Conservation (phyloP, 176 grass and related monocot genomes). For the Carex cristatella region DNA sequence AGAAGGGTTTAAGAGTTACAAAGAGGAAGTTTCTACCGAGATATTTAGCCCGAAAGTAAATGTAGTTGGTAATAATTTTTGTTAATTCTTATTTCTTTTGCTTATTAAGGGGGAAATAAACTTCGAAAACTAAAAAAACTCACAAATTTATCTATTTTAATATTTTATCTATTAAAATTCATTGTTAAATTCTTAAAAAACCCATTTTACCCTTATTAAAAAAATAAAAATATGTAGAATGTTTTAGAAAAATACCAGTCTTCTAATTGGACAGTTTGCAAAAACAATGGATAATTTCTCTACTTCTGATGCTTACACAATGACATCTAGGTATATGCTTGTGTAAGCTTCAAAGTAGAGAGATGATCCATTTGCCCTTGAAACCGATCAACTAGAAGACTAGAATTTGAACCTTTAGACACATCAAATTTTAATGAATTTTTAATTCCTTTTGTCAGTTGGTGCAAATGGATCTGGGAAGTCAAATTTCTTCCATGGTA, state of each 20-base stretch:
- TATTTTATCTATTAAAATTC: neutral
- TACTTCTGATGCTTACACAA: too few species aligned
- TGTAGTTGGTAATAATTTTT: constrained; percentile 66
- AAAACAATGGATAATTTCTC: too few species aligned
- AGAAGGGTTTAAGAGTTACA: constrained; percentile 98
- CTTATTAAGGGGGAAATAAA: neutral
- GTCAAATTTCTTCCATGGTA: constrained; percentile 99
- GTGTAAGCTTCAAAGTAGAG: too few species aligned
- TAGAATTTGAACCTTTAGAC: neutral
- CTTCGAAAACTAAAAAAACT: too few species aligned
- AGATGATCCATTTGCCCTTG: neutral
- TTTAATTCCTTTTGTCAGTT: constrained; percentile 46
- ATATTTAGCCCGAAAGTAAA: constrained; percentile 97
- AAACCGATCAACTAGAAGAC: neutral
- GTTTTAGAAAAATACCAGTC: too few species aligned
- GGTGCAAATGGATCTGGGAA: constrained; percentile 99
- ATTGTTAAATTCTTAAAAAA: too few species aligned
- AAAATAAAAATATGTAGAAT: too few species aligned
- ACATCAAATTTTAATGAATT: neutral
- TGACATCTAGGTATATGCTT: too few species aligned
- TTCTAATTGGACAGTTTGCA: too few species aligned
- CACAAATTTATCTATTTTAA: too few species aligned
- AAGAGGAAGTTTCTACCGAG: constrained; percentile 86
- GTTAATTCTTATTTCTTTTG: neutral
- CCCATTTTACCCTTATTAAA: too few species aligned